Evolutionary conservation across 2,329 filamentous ascomycete species (phyloP).

Genomic region (Fusarium sp.): DNA sequence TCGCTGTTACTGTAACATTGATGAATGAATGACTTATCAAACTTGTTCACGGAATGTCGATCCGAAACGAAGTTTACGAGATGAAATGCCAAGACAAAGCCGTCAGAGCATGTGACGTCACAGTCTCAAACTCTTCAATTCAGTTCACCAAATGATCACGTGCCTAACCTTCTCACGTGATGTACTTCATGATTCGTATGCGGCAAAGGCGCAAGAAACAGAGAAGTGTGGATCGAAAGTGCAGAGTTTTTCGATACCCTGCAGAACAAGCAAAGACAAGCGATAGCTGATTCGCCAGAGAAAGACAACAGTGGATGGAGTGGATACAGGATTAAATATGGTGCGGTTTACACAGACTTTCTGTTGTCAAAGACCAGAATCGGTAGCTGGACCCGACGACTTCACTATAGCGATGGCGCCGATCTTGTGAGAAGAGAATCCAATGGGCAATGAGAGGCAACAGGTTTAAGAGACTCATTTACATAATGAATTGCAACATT

Average conservation of each 20-base stretch:
- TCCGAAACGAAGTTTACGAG: conserved; percentile 10
- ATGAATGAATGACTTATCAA: background rate
- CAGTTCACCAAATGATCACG: background rate
- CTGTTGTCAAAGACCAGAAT: conserved; percentile 6
- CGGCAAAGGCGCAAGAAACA: conserved; percentile 10
- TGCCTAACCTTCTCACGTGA: conserved; percentile 24
- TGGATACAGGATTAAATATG: conserved; percentile 15
- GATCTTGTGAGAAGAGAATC: conserved; percentile 5
- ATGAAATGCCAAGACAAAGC: conserved; percentile 7
- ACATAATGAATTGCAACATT: conserved; percentile 14
- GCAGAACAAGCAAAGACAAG: background rate
- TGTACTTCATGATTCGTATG: conserved; percentile 16
- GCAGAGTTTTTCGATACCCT: conserved; percentile 34
- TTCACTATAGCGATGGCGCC: background rate
- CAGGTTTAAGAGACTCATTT: background rate
- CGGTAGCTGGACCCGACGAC: conserved; percentile 18
- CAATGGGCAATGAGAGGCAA: conserved; percentile 1
- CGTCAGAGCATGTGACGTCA: conserved; percentile 21
- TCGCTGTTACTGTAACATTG: background rate
- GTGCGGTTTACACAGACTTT: conserved; percentile 12
- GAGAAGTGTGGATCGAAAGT: conserved; percentile 2
- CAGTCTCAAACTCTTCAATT: background rate
- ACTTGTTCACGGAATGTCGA: background rate
- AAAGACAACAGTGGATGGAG: conserved; percentile 8
- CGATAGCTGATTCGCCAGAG: conserved; percentile 22